Evolutionary conservation across 768 basidiomycete species (phyloP).

Genomic region (Phaeotremella fagi): DNA sequence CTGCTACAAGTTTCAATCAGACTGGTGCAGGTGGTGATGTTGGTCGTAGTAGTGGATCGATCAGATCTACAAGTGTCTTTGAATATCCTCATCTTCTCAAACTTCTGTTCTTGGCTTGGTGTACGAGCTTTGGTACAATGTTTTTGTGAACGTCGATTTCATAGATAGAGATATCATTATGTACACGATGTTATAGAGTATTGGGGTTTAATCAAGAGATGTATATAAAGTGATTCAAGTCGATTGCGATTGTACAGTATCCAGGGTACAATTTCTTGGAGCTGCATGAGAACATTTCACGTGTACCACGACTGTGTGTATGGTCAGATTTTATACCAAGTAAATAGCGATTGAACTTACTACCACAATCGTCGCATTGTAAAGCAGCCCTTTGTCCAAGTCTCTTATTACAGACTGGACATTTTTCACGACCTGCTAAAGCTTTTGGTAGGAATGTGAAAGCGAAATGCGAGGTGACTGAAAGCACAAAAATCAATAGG

Average conservation of each 20-base stretch:
- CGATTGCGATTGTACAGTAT: too few species aligned
- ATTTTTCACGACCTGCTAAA: conserved; percentile 17
- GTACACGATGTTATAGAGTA: too few species aligned
- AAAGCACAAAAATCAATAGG: neutral
- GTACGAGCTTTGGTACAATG: neutral
- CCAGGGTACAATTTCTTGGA: conserved; percentile 25
- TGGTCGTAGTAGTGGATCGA: too few species aligned
- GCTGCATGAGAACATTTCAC: conserved; percentile 44
- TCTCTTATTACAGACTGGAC: conserved; percentile 37
- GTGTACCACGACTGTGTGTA: conserved; percentile 37
- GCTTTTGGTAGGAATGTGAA: conserved; percentile 34
- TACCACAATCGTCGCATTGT: conserved; percentile 46
- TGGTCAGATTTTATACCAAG: neutral
- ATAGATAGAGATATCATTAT: neutral
- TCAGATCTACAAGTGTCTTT: too few species aligned
- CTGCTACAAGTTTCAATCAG: conserved; percentile 16
- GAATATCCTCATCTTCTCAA: too few species aligned
- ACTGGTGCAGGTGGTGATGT: conserved; percentile 34
- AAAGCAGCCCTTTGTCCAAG: conserved; percentile 36
- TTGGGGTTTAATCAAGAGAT: too few species aligned
- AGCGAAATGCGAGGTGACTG: conserved; percentile 37
- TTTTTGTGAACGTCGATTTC: neutral
- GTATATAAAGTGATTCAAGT: too few species aligned
- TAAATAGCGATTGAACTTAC: conserved; percentile 19
- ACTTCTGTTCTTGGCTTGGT: too few species aligned